phyloP scores from a whole-genome alignment of 805 yeast species.

The Maudiozyma serrabonitensis region DNA sequence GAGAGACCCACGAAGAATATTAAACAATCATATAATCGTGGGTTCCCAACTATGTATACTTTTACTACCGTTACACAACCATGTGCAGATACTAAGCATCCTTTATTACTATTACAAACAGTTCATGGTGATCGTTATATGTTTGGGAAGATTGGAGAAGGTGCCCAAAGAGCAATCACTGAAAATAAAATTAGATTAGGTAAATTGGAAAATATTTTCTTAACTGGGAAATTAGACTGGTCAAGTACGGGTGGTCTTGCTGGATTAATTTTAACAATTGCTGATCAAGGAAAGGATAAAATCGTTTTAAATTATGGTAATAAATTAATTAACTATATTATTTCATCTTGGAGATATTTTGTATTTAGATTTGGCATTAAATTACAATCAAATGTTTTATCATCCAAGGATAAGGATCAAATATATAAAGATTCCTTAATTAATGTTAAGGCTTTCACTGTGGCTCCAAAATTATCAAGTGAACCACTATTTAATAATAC shows the following conservation, averaged over 20 bases:
- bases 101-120: slow-evolving; percentile 41
- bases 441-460: slow-evolving; percentile 30
- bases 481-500: slow-evolving; percentile 1
- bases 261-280: slow-evolving; percentile 71
- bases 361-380: slow-evolving; percentile 69
- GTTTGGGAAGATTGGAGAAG: slow-evolving; percentile 79
- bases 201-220: slow-evolving; percentile 53
- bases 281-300: slow-evolving; percentile 61
- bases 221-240: slow-evolving; percentile 79
- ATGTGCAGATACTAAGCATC: slow-evolving; percentile 49
- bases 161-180: slow-evolving; percentile 66
- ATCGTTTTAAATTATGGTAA: slow-evolving; percentile 48
- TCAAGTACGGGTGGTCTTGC: slow-evolving; percentile 83
- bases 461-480: not conserved
- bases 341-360: slow-evolving; percentile 79
- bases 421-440: slow-evolving; percentile 30
- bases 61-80: slow-evolving; percentile 49
- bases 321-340: slow-evolving; percentile 41
- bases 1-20: not conserved
- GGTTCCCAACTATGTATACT: slow-evolving; percentile 34
- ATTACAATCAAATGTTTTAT: slow-evolving; percentile 29
- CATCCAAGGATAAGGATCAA: slow-evolving; percentile 8
- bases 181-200: slow-evolving; percentile 50
- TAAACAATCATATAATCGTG: not conserved
- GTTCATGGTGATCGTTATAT: slow-evolving; percentile 39